Conservation (phyloP, 139 green algal species). For the Eudorina sp. region DNA sequence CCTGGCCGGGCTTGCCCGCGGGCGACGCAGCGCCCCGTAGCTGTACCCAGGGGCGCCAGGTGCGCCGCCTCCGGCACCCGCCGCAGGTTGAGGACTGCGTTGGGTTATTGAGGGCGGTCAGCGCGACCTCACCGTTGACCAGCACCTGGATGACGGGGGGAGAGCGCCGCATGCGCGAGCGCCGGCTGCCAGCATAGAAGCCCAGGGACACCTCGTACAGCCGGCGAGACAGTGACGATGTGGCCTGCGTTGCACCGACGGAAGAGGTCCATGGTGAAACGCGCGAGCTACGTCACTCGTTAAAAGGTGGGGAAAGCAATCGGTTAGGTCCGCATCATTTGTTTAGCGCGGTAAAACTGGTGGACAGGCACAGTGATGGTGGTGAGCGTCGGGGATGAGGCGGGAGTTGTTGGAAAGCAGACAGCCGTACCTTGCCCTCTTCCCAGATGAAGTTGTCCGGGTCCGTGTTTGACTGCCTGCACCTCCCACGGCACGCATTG, state of each 20-base stretch:
- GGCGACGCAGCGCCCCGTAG: neutral
- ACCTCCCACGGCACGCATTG: slow-evolving; percentile 65
- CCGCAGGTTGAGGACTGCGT: neutral
- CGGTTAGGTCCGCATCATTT: no score
- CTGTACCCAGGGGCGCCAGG: neutral
- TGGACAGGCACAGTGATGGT: no score
- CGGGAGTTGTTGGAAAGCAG: no score
- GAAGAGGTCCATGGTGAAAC: no score
- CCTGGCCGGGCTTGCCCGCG: neutral
- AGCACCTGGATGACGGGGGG: slow-evolving; percentile 69
- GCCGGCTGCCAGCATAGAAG: slow-evolving; percentile 56
- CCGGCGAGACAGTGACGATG: slow-evolving; percentile 53
- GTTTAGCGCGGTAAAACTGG: no score
- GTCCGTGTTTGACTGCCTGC: slow-evolving; percentile 72
- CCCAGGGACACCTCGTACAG: slow-evolving; percentile 72
- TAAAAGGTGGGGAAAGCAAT: no score
- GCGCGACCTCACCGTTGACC: slow-evolving; percentile 49
- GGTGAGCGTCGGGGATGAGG: no score
- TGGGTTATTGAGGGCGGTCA: slow-evolving; percentile 16
- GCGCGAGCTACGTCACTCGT: no score
- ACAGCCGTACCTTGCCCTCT: slow-evolving; percentile 53
- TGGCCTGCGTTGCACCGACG: slow-evolving; percentile 42
- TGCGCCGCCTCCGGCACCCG: neutral
- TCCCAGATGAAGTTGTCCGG: slow-evolving; percentile 71
- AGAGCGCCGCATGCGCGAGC: neutral